phyloP scores from a whole-genome alignment of 805 yeast genomes.

The Ogataea neopini region DNA sequence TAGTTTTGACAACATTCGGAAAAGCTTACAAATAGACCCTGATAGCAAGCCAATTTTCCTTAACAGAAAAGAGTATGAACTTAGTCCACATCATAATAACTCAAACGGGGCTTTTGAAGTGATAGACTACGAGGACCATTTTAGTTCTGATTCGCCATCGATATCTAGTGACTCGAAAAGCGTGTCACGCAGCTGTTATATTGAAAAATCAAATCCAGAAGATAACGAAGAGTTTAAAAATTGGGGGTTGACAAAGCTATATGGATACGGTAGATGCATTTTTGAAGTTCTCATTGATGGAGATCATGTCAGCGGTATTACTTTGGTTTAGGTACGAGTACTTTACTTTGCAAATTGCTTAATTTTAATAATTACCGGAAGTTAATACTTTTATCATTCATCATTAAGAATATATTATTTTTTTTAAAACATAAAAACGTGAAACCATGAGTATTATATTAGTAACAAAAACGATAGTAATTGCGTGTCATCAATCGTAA shows the following conservation, averaged over 20 bases:
- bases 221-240: conserved; percentile 27
- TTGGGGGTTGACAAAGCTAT: conserved; percentile 38
- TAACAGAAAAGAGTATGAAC: conserved; percentile 36
- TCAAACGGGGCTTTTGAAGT: conserved; percentile 30
- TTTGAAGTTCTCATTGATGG: conserved; percentile 36
- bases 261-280: conserved; percentile 27
- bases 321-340: conserved; percentile 15
- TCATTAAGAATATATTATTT: background rate
- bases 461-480: background rate
- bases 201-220: conserved; percentile 2
- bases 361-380: background rate
- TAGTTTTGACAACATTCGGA: conserved; percentile 1
- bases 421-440: background rate
- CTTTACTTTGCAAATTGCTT: background rate
- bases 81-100: conserved; percentile 24
- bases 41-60: conserved; percentile 31
- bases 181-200: conserved; percentile 3
- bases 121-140: conserved; percentile 31
- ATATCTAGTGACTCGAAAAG: conserved; percentile 1
- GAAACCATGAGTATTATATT: background rate
- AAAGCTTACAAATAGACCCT: conserved; percentile 4
- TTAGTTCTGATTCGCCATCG: conserved; percentile 11
- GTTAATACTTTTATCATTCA: background rate
- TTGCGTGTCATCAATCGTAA: background rate
- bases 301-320: conserved; percentile 31